Conservation (phyloP, 345 rosid species). For the Raphanus sativus region DNA sequence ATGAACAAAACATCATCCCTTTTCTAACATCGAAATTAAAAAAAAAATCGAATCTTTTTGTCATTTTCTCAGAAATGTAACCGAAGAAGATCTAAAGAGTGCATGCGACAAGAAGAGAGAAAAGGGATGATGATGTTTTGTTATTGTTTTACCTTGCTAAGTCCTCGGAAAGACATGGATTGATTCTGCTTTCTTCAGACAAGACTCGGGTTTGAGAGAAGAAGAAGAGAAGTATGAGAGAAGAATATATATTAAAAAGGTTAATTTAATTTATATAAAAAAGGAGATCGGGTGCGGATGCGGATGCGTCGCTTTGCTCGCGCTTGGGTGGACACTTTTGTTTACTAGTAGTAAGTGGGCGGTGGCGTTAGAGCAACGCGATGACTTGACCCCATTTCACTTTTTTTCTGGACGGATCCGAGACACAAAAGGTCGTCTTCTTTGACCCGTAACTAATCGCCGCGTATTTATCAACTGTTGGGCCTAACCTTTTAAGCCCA, state of each 20-base stretch:
- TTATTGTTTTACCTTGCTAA: constrained; percentile 44
- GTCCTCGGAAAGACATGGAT: constrained; percentile 60
- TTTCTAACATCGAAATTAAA: no score
- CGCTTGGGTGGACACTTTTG: constrained; percentile 26
- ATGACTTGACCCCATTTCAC: constrained; percentile 9
- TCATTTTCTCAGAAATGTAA: background rate
- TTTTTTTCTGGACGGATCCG: background rate
- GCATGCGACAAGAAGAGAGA: constrained; percentile 3
- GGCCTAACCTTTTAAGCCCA: constrained; percentile 9
- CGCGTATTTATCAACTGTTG: background rate
- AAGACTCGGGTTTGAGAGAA: background rate
- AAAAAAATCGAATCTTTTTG: background rate
- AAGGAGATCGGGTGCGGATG: background rate
- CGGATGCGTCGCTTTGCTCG: constrained; percentile 35
- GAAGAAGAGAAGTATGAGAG: background rate
- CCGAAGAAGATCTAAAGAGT: constrained; percentile 6
- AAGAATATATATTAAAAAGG: background rate
- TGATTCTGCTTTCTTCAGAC: constrained; percentile 7
- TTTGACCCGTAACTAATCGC: constrained; percentile 7
- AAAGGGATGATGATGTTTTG: background rate
- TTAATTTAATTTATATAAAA: background rate
- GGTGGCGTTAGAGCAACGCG: constrained; percentile 43
- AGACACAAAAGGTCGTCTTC: background rate
- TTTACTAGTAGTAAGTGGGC: constrained; percentile 16
- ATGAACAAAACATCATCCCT: no score